A percentile compares a stretch with the other conserved stretches of the same genome.
phyloP scores from a whole-genome alignment of 2,329 filamentous ascomycete species.

The Acrodontium crateriforme region DNA sequence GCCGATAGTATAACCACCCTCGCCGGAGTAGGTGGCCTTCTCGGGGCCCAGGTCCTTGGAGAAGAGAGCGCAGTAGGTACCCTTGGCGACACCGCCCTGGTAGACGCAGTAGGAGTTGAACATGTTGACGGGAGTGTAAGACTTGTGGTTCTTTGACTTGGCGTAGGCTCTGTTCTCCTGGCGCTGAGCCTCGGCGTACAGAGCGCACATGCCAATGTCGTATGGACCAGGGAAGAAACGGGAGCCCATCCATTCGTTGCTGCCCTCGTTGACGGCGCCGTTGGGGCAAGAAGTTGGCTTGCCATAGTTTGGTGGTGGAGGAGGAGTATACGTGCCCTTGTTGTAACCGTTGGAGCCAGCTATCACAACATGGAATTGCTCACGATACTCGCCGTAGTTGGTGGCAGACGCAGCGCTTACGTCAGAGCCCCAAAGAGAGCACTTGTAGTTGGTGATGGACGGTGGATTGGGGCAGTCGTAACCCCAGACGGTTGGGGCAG shows the following conservation, averaged over 20 bases:
- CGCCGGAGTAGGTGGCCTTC: no score
- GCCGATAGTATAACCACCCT: no score
- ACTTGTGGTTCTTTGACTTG: constrained; percentile 6
- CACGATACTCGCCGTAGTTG: constrained; percentile 11
- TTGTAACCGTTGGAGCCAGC: constrained; percentile 15
- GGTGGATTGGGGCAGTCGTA: constrained; percentile 23
- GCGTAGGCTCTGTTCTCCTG: constrained; percentile 10
- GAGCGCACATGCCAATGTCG: constrained; percentile 17
- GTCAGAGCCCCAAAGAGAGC: constrained; percentile 25
- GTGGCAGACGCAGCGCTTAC: constrained; percentile 17
- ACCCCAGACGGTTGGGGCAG: constrained; percentile 12
- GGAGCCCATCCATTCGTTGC: constrained; percentile 11
- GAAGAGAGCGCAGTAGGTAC: constrained; percentile 20
- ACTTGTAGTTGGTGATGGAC: constrained; percentile 27
- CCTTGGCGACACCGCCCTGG: constrained; percentile 14
- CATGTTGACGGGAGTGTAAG: constrained; percentile 15
- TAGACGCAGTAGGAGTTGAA: constrained; percentile 19
- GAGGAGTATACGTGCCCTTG: constrained; percentile 11
- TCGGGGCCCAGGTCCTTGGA: no score
- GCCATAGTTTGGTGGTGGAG: constrained; percentile 8
- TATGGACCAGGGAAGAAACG: constrained; percentile 21
- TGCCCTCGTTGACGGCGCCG: constrained; percentile 8
- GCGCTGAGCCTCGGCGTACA: constrained; percentile 12
- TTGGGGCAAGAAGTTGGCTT: constrained; percentile 2
- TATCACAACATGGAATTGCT: constrained; percentile 14